Conservation (phyloP, 306 rosid genomes). For the peach (Prunus persica) region Prunus_persica_NCBIv2 NC_034009.1:23589001-23589500, state of each 20-base stretch:
- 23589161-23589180: constrained; percentile 96
- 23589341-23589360: neutral
- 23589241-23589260: constrained; percentile 72
- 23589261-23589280: constrained; percentile 79
- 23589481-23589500: constrained; percentile 86
- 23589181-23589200: constrained; percentile 78
- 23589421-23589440: constrained; percentile 94
- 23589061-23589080: neutral
- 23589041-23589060: neutral
- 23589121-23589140: constrained; percentile 80
- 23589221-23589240: constrained; percentile 74
- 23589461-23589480: constrained; percentile 62
- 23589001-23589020: constrained; percentile 61
- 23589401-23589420: constrained; percentile 46
- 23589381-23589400: neutral
- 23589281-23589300: constrained; percentile 59
- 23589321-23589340: no score
- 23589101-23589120: constrained; percentile 37
- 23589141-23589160: constrained; percentile 76
- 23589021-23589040: constrained; percentile 58
- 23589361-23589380: neutral
- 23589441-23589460: constrained; percentile 79
- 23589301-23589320: neutral
- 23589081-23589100: neutral
- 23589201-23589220: constrained; percentile 91